These are phyloP conservation scores for Clitopilus passeckerianus DNA, from an alignment of 768 basidiomycete genomes.

Conservation along the genomic window DNA sequence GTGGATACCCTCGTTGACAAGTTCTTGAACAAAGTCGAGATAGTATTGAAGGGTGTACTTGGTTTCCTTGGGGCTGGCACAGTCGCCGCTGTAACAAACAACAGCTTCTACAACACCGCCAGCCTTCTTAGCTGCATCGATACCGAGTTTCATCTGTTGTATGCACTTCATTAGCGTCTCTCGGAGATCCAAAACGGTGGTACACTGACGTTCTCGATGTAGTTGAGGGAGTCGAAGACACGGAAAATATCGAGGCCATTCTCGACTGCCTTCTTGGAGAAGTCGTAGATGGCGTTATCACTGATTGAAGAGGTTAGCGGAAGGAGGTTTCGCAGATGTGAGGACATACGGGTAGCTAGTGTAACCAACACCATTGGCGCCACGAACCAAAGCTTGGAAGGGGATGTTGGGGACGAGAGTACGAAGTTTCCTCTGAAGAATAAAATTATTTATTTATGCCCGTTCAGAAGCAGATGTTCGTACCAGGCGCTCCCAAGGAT, in stretches of 20 bases:
- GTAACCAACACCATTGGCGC: slow-evolving; percentile 98
- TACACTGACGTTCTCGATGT: slow-evolving; percentile 80
- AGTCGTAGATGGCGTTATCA: slow-evolving; percentile 99
- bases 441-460: slow-evolving; percentile 7
- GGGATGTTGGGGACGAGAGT: slow-evolving; percentile 98
- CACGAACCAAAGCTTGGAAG: slow-evolving; percentile 95
- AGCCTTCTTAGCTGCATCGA: slow-evolving; percentile 99
- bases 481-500: slow-evolving; percentile 97
- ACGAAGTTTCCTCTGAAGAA: slow-evolving; percentile 75
- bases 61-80: slow-evolving; percentile 88
- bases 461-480: slow-evolving; percentile 15
- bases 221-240: slow-evolving; percentile 98
- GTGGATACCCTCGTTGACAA: slow-evolving; percentile 93
- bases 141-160: slow-evolving; percentile 88
- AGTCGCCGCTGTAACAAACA: slow-evolving; percentile 98
- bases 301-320: slow-evolving; percentile 29
- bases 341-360: slow-evolving; percentile 90
- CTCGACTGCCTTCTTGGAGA: slow-evolving; percentile 99
- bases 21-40: slow-evolving; percentile 89
- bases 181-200: slow-evolving; percentile 25
- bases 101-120: slow-evolving; percentile 98
- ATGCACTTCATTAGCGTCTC: background rate
- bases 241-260: slow-evolving; percentile 99
- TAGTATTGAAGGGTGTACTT: slow-evolving; percentile 99
- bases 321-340: background rate